A percentile compares a stretch with the other conserved stretches of the same genome.
Evolutionary conservation across 2,329 filamentous ascomycete species (phyloP).

Genomic region (Stemphylium lycopersici): DNA sequence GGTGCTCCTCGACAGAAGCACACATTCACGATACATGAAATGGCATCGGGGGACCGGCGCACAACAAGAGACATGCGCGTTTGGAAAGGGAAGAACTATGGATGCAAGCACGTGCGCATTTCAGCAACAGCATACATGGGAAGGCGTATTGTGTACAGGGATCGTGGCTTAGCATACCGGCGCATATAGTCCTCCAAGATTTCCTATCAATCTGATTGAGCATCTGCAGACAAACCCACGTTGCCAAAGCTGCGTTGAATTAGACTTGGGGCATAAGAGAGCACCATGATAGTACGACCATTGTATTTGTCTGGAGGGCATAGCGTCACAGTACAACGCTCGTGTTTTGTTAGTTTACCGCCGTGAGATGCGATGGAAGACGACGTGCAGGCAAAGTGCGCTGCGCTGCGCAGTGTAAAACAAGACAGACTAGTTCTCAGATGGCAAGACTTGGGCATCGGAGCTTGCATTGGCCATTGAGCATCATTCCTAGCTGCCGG

Average conservation of each 20-base stretch:
- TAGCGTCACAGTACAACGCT: constrained; percentile 5
- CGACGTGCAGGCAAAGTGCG: not conserved
- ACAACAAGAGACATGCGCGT: not conserved
- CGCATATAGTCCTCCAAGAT: constrained; percentile 9
- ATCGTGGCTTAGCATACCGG: constrained; percentile 39
- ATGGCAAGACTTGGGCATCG: not conserved
- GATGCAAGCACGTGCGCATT: constrained; percentile 5
- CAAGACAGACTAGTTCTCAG: not conserved
- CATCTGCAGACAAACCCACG: not conserved
- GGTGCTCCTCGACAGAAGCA: not conserved
- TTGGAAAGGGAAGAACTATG: not conserved
- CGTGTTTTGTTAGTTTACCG: not conserved
- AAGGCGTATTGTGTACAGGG: constrained; percentile 29
- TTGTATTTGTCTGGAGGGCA: not conserved
- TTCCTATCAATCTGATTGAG: constrained; percentile 8
- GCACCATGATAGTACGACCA: not conserved
- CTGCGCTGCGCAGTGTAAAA: not conserved
- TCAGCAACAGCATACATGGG: constrained; percentile 33
- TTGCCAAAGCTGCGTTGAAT: not conserved
- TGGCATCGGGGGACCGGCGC: not conserved
- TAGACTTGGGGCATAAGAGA: not conserved
- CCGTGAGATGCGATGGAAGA: not conserved
- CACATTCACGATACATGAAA: not conserved
- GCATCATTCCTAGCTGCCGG: not conserved
- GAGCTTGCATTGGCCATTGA: not conserved